Base-by-base conservation (phyloP, 2,329 filamentous ascomycete species). In the Juglanconis sp. region DNA sequence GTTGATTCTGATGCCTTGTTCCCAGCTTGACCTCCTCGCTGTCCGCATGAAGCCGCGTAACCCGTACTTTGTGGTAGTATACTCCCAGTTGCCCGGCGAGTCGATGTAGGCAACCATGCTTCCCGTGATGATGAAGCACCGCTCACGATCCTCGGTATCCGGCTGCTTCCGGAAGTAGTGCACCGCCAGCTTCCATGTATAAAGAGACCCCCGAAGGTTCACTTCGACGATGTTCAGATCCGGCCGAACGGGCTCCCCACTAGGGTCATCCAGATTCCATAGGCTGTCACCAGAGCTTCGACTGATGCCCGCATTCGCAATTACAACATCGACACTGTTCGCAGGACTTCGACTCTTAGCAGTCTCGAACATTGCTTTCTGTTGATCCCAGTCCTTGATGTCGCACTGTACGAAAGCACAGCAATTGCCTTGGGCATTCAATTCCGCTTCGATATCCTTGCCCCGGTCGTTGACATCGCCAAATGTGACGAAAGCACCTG, bases 91-190 rank as follows among this genome's bases (percentile, higher is more conserved):
- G 15, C 75, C 73, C 54, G 65, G 57, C 3, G 55, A 57, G 15
- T 57, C 80, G 51, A 80, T 74, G 66, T 74, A 82, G 0, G 73
- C 76, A 0, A 78, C 77, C 67, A 82, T 74, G 57, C 76, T 79
- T 4, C 76, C 77, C 0, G 76, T 80, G 30, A 82, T 76, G 52
- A 82, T 77, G 42, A 83, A 75, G 59, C 78, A 79, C 1, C 79
- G 73, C 59, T 81, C 78, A 6, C 74, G 68, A 1, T 74, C 71
- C 0, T 71, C 66, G 0, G 63, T 69, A 15, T 74, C 72, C 0
- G 76, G 74, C 38, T 76, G 73, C 49, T 74, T 70, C 1, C 76
- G 67, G 65, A 81, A 80, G 61, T 79, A 79, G 62, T 80, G 76
- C 8, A 79, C 68, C 0, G 78, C 78, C 0, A 81, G 69, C 62